These are phyloP conservation scores for Typha latifolia DNA, from an alignment of 176 grass and related monocot species.

Conservation along the genomic window DNA sequence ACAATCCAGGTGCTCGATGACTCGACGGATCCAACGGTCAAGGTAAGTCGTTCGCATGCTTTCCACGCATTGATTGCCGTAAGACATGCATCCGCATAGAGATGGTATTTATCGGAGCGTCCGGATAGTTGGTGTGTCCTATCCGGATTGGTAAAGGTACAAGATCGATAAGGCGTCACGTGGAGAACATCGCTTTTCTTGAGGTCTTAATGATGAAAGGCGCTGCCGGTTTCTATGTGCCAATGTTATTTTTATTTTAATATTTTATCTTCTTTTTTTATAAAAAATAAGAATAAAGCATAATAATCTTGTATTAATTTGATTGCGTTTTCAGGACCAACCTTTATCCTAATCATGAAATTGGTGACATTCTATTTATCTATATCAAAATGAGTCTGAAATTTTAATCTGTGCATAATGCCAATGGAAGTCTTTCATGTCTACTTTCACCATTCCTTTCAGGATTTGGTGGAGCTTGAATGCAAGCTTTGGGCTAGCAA, in stretches of 20 bases:
- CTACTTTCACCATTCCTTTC: conserved; percentile 10
- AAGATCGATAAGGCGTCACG: too few species aligned
- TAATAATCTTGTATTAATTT: too few species aligned
- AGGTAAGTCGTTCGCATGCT: conserved; percentile 31
- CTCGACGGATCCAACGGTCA: conserved; percentile 81
- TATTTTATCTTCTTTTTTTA: too few species aligned
- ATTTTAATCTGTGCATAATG: background rate
- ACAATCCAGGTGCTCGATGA: conserved; percentile 84
- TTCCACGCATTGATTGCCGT: background rate
- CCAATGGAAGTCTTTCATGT: background rate
- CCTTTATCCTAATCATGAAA: too few species aligned
- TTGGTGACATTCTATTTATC: too few species aligned
- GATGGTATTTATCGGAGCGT: background rate
- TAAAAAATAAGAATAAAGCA: too few species aligned
- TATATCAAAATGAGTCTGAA: too few species aligned
- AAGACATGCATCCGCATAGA: background rate
- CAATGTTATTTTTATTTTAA: too few species aligned
- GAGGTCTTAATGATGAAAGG: too few species aligned
- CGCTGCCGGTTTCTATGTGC: too few species aligned
- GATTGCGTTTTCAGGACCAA: too few species aligned
- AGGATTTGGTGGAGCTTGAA: conserved; percentile 87
- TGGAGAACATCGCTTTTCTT: too few species aligned
- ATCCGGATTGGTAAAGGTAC: background rate
- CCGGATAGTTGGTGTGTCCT: background rate
- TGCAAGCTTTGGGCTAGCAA: conserved; percentile 75